Evolutionary conservation across 208 protist genomes (phyloP).

Genomic region (Crithidia sp.): DNA sequence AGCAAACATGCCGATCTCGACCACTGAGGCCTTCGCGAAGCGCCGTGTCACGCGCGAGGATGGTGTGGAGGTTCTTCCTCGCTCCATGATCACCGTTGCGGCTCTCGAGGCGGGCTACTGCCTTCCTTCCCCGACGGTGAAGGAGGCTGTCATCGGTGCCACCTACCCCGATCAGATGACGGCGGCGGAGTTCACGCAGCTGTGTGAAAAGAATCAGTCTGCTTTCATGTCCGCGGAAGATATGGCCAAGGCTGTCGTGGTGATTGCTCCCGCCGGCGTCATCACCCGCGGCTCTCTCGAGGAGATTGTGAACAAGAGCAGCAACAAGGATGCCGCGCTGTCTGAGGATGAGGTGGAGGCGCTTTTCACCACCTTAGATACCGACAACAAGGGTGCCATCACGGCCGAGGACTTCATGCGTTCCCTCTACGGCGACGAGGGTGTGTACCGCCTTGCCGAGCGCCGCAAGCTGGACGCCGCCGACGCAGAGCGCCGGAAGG

Average conservation of each 20-base stretch:
- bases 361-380: slow-evolving; percentile 80
- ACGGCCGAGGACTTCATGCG: slow-evolving; percentile 75
- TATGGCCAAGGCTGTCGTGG: slow-evolving; percentile 75
- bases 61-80: slow-evolving; percentile 67
- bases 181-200: slow-evolving; percentile 60
- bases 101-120: slow-evolving; percentile 83
- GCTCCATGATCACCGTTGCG: slow-evolving; percentile 66
- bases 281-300: slow-evolving; percentile 83
- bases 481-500: slow-evolving; percentile 37
- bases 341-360: slow-evolving; percentile 76
- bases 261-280: slow-evolving; percentile 68
- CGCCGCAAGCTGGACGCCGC: slow-evolving; percentile 51
- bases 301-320: slow-evolving; percentile 56
- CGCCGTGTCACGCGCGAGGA: slow-evolving; percentile 69
- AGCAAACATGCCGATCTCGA: slow-evolving; percentile 60
- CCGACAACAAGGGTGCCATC: slow-evolving; percentile 73
- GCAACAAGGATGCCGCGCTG: slow-evolving; percentile 46
- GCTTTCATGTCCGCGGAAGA: slow-evolving; percentile 48
- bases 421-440: slow-evolving; percentile 74
- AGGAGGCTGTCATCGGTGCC: slow-evolving; percentile 55
- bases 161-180: slow-evolving; percentile 79
- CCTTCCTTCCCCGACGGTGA: slow-evolving; percentile 57
- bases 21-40: slow-evolving; percentile 71
- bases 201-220: slow-evolving; percentile 71
- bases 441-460: slow-evolving; percentile 48